Evolutionary conservation across 352 stramenopile species (phyloP), one percentile per base, ranked within the genome.

Genomic region (Phytophthora sp.): DNA sequence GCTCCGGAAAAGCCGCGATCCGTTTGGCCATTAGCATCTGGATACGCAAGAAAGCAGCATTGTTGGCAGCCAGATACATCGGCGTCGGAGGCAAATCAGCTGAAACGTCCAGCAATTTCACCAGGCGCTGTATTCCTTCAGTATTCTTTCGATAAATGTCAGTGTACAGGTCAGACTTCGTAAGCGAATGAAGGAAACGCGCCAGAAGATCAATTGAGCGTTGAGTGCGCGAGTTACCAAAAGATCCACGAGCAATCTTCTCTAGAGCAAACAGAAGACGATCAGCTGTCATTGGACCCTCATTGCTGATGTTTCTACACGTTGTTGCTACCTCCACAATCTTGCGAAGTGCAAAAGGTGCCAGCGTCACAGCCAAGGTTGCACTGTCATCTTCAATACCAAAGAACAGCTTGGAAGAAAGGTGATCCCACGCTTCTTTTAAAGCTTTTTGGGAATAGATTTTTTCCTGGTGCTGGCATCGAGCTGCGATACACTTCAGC

Each of bases 181-280:
- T 54, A 30, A 92, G 56, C 15, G 82, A 90, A 15, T 69, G 69
- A 20, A 92, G 59, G 37, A 74, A 92, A 1, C 81, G 79, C 30
- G 54, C 62, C 13, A 89, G 69, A 32, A 94, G 38, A 17, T 78
- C 66, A 2, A 79, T 57, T 10, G 60, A 76, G 1, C 28, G 32
- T 8, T 51, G 23, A 10, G 46, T 32, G 20, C 42, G 28, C 12
- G 42, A 31, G 17, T 69, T 69, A n/a, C 38, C 32, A 35, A 15
- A 13, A 35, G 43, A 10, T 45, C 55, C 54, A 31, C 53, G 57
- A 8, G 76, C 54, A 30, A 94, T 64, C 27, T 85, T 89, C 20
- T 94, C 82, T 57, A 94, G 54, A 5, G 74, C 62, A 37, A 91
- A 88, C 18, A 88, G 45, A 32, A 94, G 43, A 1, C 69, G 81